phyloP scores from a whole-genome alignment of 2,329 filamentous ascomycete species.

The Aspergillus sojae region DNA sequence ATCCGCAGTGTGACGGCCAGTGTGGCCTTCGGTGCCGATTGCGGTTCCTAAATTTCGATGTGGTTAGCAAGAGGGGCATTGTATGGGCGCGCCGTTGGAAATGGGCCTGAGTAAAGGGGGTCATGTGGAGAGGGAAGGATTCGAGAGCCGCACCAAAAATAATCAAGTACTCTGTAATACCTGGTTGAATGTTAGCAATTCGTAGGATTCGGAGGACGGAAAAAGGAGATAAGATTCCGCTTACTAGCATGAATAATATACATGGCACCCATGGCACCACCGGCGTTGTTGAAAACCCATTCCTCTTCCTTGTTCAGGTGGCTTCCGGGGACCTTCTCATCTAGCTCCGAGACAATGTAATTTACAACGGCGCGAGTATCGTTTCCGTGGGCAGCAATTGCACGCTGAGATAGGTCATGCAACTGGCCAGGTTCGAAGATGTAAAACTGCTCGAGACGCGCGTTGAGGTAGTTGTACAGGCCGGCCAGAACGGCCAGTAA shows the following conservation, averaged over 20 bases:
- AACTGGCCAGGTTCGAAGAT: slow-evolving; percentile 72
- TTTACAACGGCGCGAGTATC: slow-evolving; percentile 70
- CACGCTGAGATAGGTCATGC: slow-evolving; percentile 67
- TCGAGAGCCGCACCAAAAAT: slow-evolving; percentile 65
- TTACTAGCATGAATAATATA: slow-evolving; percentile 83
- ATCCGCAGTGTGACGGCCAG: slow-evolving; percentile 84
- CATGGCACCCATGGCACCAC: slow-evolving; percentile 90
- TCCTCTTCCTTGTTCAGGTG: slow-evolving; percentile 73
- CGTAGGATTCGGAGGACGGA: neutral
- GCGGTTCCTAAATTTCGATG: slow-evolving; percentile 32
- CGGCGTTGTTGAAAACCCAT: slow-evolving; percentile 92
- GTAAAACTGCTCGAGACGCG: slow-evolving; percentile 61
- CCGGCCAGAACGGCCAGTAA: slow-evolving; percentile 40
- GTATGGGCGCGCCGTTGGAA: neutral
- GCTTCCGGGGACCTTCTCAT: slow-evolving; percentile 47
- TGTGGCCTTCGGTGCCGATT: slow-evolving; percentile 80
- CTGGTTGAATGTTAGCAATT: slow-evolving; percentile 19
- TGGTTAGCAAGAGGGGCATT: neutral
- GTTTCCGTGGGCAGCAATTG: slow-evolving; percentile 70
- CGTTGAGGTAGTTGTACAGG: slow-evolving; percentile 40
- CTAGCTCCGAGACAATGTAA: slow-evolving; percentile 71
- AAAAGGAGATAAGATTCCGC: slow-evolving; percentile 27
- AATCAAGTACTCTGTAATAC: slow-evolving; percentile 84
- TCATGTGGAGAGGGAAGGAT: neutral
- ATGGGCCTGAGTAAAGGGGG: neutral